Base-by-base conservation (phyloP, 75 land plant species). In the Chamaecyparis obtusa region DNA sequence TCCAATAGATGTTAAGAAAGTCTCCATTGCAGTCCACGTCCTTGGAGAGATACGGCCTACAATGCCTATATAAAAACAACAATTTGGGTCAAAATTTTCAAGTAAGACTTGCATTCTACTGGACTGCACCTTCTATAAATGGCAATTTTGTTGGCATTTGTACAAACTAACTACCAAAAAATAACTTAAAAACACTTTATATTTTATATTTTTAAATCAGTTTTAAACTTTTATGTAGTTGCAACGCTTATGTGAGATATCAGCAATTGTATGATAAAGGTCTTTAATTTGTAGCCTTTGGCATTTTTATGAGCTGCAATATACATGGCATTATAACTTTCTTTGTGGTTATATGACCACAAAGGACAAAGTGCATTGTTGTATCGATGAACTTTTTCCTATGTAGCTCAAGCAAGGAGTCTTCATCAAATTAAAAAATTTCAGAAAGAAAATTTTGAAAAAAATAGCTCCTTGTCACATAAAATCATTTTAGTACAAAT, bases 1-100 rank as follows among this genome's bases (percentile, higher is more conserved):
- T 76, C 92, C 95, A 85, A 98, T 89, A 36, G 99, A 97, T 82
- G 92, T 85, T 87, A 98, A 90, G 92, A 98, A 98, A 64, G 91
- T 89, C 75, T 98, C 99, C 92, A 98, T 91, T n/a, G 99, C 99
- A 87, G 90, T 92, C 99, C 99, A 98, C 39, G 99, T 98, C 83
- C 92, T 86, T 46, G 97, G 99, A 51, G 99, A 98, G 87, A 98
- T 95, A 17, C 99, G 96, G 43, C 99, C 99, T 76, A 98, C 99
- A 89, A 97, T 98, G 64, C 99, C 99, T 98, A 91, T 48, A 88
- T 57, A 88, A n/a, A 71, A 33, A 78, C 46, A 83, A 35, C 54
- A 51, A 33, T 46, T 44, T 44, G 33, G 48, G 54, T 9, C 0
- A 46, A 46, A 81, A 78, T 27, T 27, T 46, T 44, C 83, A 81